A percentile compares a stretch with the other conserved stretches of the same genome.
Conservation (phyloP, 169 alveolate species). For the Ichthyophthirius multifiliis region DNA sequence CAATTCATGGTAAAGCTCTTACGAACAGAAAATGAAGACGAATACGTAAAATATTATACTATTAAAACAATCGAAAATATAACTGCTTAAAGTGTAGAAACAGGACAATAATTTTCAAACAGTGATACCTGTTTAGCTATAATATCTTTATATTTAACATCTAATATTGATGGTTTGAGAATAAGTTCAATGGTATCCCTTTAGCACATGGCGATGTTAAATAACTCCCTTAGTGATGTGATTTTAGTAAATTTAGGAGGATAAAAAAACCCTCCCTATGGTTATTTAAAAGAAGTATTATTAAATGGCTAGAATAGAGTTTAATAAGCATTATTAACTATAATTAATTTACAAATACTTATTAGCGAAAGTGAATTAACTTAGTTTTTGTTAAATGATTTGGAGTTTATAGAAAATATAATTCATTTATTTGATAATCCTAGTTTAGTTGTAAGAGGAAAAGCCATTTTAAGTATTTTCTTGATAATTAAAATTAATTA, state of each 20-base stretch:
- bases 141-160: slow-evolving; percentile 11
- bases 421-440: slow-evolving; percentile 55
- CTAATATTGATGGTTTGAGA: slow-evolving; percentile 50
- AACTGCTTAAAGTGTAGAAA: slow-evolving; percentile 58
- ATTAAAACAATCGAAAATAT: slow-evolving; percentile 85
- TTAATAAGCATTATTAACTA: slow-evolving; percentile 67
- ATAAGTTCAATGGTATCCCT: slow-evolving; percentile 59
- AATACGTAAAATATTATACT: slow-evolving; percentile 76
- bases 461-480: slow-evolving; percentile 50
- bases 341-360: slow-evolving; percentile 44
- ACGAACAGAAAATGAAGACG: slow-evolving; percentile 61
- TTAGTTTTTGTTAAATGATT: slow-evolving; percentile 27
- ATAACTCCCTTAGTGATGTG: slow-evolving; percentile 35
- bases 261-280: too few relatives aligned
- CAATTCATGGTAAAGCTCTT: slow-evolving; percentile 51
- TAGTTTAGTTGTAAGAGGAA: slow-evolving; percentile 63
- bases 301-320: slow-evolving; percentile 56
- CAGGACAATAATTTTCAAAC: slow-evolving; percentile 69
- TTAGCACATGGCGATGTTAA: slow-evolving; percentile 55
- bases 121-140: slow-evolving; percentile 39
- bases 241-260: slow-evolving; percentile 50
- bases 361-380: slow-evolving; percentile 19
- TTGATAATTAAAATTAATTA: slow-evolving; percentile 43
- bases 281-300: neutral
- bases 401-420: slow-evolving; percentile 31